Conservation (phyloP, 805 yeast species). For the Candida ipomoeae region DNA sequence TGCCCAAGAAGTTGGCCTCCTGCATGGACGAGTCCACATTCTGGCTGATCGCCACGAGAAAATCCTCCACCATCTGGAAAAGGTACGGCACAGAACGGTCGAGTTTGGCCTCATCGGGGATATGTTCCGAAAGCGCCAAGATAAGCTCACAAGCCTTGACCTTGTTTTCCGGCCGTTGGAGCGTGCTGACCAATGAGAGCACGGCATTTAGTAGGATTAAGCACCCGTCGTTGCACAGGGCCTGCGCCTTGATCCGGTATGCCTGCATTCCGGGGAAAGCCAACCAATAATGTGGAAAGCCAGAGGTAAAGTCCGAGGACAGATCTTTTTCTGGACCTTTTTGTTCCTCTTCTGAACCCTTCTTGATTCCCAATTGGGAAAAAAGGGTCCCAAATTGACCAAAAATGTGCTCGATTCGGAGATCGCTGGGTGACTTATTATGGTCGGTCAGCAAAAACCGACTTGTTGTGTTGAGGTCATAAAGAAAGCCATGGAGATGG, state of each 20-base stretch:
- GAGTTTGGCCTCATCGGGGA: slow-evolving; percentile 78
- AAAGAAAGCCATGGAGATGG: slow-evolving; percentile 46
- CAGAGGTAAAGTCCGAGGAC: neutral
- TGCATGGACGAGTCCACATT: neutral
- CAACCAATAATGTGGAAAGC: slow-evolving; percentile 31
- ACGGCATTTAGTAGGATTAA: slow-evolving; percentile 56
- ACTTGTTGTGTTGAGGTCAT: slow-evolving; percentile 32
- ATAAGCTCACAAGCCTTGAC: slow-evolving; percentile 73
- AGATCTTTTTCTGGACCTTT: too few relatives aligned
- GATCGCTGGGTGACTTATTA: slow-evolving; percentile 30
- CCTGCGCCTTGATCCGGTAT: slow-evolving; percentile 40
- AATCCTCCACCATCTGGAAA: slow-evolving; percentile 66
- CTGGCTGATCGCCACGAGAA: slow-evolving; percentile 10
- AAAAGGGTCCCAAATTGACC: slow-evolving; percentile 49
- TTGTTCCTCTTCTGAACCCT: too few relatives aligned
- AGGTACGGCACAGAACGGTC: slow-evolving; percentile 84
- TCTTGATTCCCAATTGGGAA: slow-evolving; percentile 19
- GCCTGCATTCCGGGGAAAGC: slow-evolving; percentile 50
- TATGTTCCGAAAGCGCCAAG: slow-evolving; percentile 66
- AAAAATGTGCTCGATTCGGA: slow-evolving; percentile 58
- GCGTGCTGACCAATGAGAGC: slow-evolving; percentile 56
- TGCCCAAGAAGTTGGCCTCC: slow-evolving; percentile 3
- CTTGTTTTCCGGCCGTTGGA: slow-evolving; percentile 56
- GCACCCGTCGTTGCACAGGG: neutral
- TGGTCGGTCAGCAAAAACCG: slow-evolving; percentile 14